These are phyloP conservation scores for Tricholoma bakamatsutake DNA, from an alignment of 768 basidiomycete species.

Conservation along the genomic window DNA sequence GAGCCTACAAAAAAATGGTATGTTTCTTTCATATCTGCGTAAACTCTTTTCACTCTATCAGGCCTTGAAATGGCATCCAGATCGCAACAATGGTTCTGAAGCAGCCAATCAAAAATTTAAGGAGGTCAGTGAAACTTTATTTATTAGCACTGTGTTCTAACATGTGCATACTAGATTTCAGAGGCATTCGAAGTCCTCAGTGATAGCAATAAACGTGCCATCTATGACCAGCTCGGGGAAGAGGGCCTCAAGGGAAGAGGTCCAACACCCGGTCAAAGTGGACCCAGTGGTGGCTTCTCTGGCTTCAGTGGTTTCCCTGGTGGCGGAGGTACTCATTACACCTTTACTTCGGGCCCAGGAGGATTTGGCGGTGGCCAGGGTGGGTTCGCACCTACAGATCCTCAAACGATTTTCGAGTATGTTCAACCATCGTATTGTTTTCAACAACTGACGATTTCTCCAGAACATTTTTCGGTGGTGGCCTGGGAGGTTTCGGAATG, in stretches of 20 bases:
- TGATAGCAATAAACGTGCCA: slow-evolving; percentile 75
- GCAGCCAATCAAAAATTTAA: slow-evolving; percentile 89
- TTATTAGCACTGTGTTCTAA: neutral
- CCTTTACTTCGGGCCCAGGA: slow-evolving; percentile 51
- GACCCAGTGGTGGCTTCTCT: slow-evolving; percentile 6
- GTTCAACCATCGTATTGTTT: slow-evolving; percentile 22
- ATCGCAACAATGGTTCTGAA: slow-evolving; percentile 82
- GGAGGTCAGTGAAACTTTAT: slow-evolving; percentile 44
- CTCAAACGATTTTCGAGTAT: slow-evolving; percentile 85
- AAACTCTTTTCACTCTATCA: slow-evolving; percentile 11
- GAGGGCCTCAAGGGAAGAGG: slow-evolving; percentile 83
- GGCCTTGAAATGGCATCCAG: slow-evolving; percentile 95
- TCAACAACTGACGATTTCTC: neutral
- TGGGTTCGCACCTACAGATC: slow-evolving; percentile 76
- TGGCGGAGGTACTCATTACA: slow-evolving; percentile 45
- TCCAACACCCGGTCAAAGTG: slow-evolving; percentile 46
- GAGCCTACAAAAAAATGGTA: slow-evolving; percentile 93
- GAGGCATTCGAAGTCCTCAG: slow-evolving; percentile 96
- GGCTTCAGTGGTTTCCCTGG: slow-evolving; percentile 31
- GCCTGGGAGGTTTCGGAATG: slow-evolving; percentile 22
- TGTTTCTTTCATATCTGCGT: slow-evolving; percentile 11
- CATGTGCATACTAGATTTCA: slow-evolving; percentile 54
- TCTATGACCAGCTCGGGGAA: slow-evolving; percentile 94
- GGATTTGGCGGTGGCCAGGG: slow-evolving; percentile 31
- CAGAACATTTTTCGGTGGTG: slow-evolving; percentile 53